These are phyloP conservation scores for Antitrichia curtipendula DNA, from an alignment of 225 moss, liverwort and hornwort species.

Conservation along the genomic window DNA sequence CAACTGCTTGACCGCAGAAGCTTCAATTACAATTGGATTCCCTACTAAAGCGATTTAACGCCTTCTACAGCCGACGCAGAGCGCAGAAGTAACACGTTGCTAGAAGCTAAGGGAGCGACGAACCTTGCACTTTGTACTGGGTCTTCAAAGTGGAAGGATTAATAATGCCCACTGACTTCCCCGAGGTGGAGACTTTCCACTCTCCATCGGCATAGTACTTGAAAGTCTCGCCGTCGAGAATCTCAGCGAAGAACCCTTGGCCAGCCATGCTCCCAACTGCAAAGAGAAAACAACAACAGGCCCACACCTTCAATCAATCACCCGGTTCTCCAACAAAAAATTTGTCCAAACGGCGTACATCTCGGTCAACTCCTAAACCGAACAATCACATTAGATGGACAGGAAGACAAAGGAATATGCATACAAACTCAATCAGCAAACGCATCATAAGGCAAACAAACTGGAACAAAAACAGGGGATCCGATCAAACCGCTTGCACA, in stretches of 20 bases:
- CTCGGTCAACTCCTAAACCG: not conserved
- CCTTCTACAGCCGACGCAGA: not conserved
- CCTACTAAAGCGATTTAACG: no score
- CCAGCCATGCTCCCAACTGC: conserved; percentile 60
- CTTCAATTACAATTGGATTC: not conserved
- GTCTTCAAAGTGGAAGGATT: conserved; percentile 81
- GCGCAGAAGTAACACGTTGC: not conserved
- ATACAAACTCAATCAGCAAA: not conserved
- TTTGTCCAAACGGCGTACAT: not conserved
- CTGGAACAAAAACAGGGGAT: not conserved
- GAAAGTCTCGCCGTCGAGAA: conserved; percentile 61
- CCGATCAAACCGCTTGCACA: not conserved
- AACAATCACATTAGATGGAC: not conserved
- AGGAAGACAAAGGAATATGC: not conserved
- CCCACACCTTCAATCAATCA: not conserved
- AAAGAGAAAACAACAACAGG: not conserved
- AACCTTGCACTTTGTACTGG: conserved; percentile 90
- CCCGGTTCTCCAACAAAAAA: not conserved
- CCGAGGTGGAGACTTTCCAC: conserved; percentile 70
- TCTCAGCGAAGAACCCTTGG: conserved; percentile 61
- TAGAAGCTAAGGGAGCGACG: not conserved
- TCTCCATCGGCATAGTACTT: conserved; percentile 83
- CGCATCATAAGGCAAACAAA: not conserved
- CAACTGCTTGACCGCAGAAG: not conserved
- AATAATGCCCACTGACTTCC: conserved; percentile 47